Evolutionary conservation across 1,284 basidiomycete species (phyloP).

Genomic region (Pseudozyma pruni): DNA sequence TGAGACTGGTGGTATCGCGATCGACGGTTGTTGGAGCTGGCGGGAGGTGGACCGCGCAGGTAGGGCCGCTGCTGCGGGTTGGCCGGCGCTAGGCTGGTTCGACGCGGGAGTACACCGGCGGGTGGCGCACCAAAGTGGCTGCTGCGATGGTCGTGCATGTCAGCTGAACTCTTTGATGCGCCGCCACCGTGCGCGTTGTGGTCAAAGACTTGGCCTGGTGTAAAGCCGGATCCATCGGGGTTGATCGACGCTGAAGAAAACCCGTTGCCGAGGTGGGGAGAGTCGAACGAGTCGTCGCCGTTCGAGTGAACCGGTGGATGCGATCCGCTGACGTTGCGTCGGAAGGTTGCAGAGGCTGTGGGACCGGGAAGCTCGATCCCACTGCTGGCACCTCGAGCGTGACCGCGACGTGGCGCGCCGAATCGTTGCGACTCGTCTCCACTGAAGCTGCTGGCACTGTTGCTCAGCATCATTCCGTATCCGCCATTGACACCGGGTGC

Average conservation of each 20-base stretch:
- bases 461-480: constrained; percentile 32
- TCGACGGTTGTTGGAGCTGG: constrained; percentile 35
- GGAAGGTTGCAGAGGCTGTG: constrained; percentile 41
- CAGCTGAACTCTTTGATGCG: constrained; percentile 16
- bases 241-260: constrained; percentile 7
- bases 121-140: constrained; percentile 16
- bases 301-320: constrained; percentile 37
- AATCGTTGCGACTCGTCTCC: constrained; percentile 25
- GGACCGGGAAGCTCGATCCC: constrained; percentile 48
- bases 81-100: constrained; percentile 18
- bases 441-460: constrained; percentile 34
- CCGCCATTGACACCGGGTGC: constrained; percentile 11
- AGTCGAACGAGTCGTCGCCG: constrained; percentile 27
- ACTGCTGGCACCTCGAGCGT: constrained; percentile 41
- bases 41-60: constrained; percentile 36
- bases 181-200: constrained; percentile 32
- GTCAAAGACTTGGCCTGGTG: constrained; percentile 44
- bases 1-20: constrained; percentile 28
- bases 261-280: constrained; percentile 15
- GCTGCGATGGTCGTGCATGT: constrained; percentile 27
- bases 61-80: constrained; percentile 24
- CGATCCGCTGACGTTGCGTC: constrained; percentile 43
- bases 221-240: constrained; percentile 49
- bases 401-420: constrained; percentile 18
- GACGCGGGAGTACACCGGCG: constrained; percentile 15